Evolutionary conservation across 78 protist genomes (phyloP), one percentile per base, ranked within the genome.

Genomic region (slime mould (Dictyostelium discoideum)): DNA sequence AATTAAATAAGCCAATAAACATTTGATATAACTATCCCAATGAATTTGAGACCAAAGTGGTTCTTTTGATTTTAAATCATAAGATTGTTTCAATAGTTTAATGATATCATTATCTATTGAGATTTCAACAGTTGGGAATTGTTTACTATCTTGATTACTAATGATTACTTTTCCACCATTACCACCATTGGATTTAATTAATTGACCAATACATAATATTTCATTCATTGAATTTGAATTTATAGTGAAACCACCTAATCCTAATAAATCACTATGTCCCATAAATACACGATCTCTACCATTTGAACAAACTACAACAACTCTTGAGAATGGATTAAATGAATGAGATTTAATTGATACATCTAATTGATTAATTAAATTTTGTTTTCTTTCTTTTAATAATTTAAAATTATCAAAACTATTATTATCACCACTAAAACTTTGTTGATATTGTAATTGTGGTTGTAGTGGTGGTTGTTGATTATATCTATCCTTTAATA

Each of bases 241-340:
- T 7, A 93, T 32, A 24, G 96, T 93, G 92, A 72, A 82, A 7
- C 96, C 92, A 37, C 96, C 96, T 14, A 93, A 37, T 9, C 96
- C 96, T 22, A 50, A 67, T 24, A 93, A 32, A 80, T 93, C 96
- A 18, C 65, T 46, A 44, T 93, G 96, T 26, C 96, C 96, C 96
- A 93, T 93, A 37, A 93, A 93, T 22, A 93, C 42, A n/a, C 96
- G 9, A 80, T 93, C 80, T 83, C 96, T 79, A 26, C 96, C 96
- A 79, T 85, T 85, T 3, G 86, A 72, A 37, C 80, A 92, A 46
- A 83, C 46, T 13, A 93, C 0, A 2, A 72, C 85, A 3, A 32
- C 22, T 37, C 37, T 14, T 16, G 16, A 14, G 16, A 39, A 67
- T 13, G 20, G 10, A 60, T 39, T 18, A 63, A 93, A 93, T 78